phyloP scores from a whole-genome alignment of 352 stramenopile species.

The Phytophthora sp. region DNA sequence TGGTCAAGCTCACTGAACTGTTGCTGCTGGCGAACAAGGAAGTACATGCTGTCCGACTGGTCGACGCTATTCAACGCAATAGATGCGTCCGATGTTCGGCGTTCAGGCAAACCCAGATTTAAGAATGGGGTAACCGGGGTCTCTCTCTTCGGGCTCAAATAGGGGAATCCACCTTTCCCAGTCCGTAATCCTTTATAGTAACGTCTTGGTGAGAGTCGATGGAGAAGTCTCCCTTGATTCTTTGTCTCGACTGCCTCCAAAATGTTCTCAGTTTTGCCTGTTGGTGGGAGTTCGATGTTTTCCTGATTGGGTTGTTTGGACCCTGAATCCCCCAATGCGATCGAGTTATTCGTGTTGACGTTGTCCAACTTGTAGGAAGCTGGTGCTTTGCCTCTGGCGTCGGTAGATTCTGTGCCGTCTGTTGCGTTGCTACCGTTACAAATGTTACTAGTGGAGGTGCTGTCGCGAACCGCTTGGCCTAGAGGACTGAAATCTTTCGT shows the following conservation, averaged over 20 bases:
- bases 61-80: conserved; percentile 1
- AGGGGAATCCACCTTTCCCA: conserved; percentile 15
- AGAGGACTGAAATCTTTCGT: conserved; percentile 23
- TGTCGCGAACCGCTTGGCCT: conserved; percentile 18
- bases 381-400: neutral
- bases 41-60: conserved; percentile 5
- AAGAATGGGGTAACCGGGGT: conserved; percentile 22
- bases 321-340: conserved; percentile 26
- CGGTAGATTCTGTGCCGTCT: neutral
- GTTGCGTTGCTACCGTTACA: neutral
- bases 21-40: conserved; percentile 31
- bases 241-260: conserved; percentile 21
- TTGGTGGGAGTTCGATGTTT: neutral
- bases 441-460: neutral
- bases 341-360: conserved; percentile 17
- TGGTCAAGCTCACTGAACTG: conserved; percentile 54
- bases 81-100: conserved; percentile 12
- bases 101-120: conserved; percentile 10
- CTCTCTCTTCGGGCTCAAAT: conserved; percentile 25
- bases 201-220: conserved; percentile 31
- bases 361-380: conserved; percentile 26
- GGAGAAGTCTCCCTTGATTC: conserved; percentile 28
- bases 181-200: conserved; percentile 27
- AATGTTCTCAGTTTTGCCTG: neutral
- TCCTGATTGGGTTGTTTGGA: conserved; percentile 15